Evolutionary conservation across 495 filamentous ascomycete genomes (phyloP).

Genomic region (Talaromyces liani): DNA sequence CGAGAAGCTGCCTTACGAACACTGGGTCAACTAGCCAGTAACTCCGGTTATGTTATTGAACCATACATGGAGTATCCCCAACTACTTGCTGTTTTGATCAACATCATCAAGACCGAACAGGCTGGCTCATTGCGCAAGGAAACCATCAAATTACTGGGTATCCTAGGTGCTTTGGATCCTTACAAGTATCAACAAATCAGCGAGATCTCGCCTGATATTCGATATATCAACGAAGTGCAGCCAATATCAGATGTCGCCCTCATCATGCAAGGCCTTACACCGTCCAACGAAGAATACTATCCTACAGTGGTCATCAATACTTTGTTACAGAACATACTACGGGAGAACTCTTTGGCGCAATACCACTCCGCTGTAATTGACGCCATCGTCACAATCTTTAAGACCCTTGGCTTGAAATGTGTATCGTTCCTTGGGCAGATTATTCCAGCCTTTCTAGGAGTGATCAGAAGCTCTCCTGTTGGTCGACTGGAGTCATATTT

Average conservation of each 20-base stretch:
- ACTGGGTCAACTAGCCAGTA: constrained; percentile 85
- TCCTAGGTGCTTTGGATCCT: constrained; percentile 90
- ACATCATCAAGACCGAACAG: constrained; percentile 84
- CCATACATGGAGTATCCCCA: constrained; percentile 93
- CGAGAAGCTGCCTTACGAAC: constrained; percentile 86
- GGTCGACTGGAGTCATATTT: constrained; percentile 88
- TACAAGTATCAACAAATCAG: constrained; percentile 79
- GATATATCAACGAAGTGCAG: constrained; percentile 48
- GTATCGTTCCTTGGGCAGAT: constrained; percentile 89
- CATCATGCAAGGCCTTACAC: constrained; percentile 96
- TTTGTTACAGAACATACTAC: constrained; percentile 75
- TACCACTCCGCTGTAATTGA: constrained; percentile 96
- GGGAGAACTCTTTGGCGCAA: constrained; percentile 77
- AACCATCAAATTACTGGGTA: constrained; percentile 92
- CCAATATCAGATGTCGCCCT: constrained; percentile 86
- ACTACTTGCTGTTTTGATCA: constrained; percentile 82
- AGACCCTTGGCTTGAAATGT: constrained; percentile 89
- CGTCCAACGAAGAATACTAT: constrained; percentile 95
- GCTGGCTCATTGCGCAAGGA: constrained; percentile 80
- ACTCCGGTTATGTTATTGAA: constrained; percentile 94
- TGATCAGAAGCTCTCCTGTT: constrained; percentile 68
- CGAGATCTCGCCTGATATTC: constrained; percentile 40
- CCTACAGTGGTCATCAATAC: constrained; percentile 97
- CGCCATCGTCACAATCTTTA: constrained; percentile 97
- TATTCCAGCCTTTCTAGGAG: constrained; percentile 82